Base-by-base conservation (phyloP, 805 yeast genomes). In the Nakazawaea siamensis region DNA sequence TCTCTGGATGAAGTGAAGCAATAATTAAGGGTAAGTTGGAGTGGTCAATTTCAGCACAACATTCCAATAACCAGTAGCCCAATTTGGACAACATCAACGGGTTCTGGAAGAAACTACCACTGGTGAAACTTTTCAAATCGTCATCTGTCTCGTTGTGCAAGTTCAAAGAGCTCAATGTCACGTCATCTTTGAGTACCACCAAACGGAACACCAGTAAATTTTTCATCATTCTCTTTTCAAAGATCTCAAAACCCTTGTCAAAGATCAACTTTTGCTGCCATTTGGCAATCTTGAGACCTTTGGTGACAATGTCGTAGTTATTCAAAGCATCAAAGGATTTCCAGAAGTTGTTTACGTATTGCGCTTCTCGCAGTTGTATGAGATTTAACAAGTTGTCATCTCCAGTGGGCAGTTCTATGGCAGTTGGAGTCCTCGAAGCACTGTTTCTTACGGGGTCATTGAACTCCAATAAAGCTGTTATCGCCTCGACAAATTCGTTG, bases 21-120 rank as follows among this genome's bases (percentile, higher is more conserved):
- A 92, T 68, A 2, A 90, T 92, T 46, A 90, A 60, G 2, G 98
- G 97, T 35, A 82, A 59, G 27, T 82, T 58, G 16, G 70, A 69
- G 37, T 64, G 64, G 42, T 82, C 88, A 13, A 80, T 59, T 51
- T 87, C 96, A 4, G 94, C 80, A 46, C 90, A 80, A 40, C 86
- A 80, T 51, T 94, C 97, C 30, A 86, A 61, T 4, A 92, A 65
- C 98, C 98, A 94, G 39, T 76, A 72, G 0, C 97, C 97, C 18
- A 92, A 62, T 45, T 94, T 73, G 26, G 85, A 63, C 30, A 94
- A 58, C 29, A 94, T 84, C 39, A 92, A 59, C 3, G 98, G 98
- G 54, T 92, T 94, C 45, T 71, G 71, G 56, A 86, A 90, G 34
- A 84, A 59, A 19, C 67, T 72, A 18, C 85, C 62, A 1, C 87